Percentiles rank a stretch among this genome's conserved stretches.
These are phyloP conservation scores for Ramularia collo-cygni DNA, from an alignment of 2,329 filamentous ascomycete genomes.

Conservation along the genomic window DNA sequence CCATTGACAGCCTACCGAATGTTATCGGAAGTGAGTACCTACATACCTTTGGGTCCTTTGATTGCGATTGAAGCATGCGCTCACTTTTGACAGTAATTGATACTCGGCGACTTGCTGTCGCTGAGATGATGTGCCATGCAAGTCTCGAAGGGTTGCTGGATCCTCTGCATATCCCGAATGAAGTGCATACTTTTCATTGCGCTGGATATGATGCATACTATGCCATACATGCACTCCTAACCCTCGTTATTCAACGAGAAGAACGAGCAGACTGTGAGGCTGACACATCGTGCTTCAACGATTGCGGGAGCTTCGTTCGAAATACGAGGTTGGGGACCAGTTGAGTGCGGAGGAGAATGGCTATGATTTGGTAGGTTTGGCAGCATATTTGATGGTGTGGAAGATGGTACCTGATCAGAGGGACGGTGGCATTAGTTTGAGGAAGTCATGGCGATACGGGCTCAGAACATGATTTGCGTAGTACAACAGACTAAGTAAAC, in stretches of 20 bases:
- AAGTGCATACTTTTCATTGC: constrained; percentile 1
- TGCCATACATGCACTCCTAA: constrained; percentile 1
- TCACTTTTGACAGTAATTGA: neutral
- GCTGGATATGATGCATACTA: constrained; percentile 3
- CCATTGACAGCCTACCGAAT: neutral
- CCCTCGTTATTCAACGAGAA: neutral
- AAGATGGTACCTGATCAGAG: no score
- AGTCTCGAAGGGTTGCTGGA: neutral
- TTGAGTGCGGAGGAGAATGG: neutral
- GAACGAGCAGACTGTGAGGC: neutral
- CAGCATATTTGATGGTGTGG: neutral
- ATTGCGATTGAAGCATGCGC: neutral
- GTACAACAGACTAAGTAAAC: no score
- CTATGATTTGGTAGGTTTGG: neutral
- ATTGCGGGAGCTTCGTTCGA: neutral
- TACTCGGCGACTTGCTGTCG: neutral
- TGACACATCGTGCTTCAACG: neutral
- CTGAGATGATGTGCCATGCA: neutral
- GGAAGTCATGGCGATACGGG: no score
- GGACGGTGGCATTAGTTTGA: no score
- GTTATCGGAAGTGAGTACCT: neutral
- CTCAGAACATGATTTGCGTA: no score
- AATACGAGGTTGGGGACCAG: neutral
- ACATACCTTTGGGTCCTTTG: no score
- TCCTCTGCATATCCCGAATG: neutral